Evolutionary conservation across 2,329 filamentous ascomycete genomes (phyloP), one percentile per base, ranked within the genome.

Genomic region (Ceratocystis eucalypticola): DNA sequence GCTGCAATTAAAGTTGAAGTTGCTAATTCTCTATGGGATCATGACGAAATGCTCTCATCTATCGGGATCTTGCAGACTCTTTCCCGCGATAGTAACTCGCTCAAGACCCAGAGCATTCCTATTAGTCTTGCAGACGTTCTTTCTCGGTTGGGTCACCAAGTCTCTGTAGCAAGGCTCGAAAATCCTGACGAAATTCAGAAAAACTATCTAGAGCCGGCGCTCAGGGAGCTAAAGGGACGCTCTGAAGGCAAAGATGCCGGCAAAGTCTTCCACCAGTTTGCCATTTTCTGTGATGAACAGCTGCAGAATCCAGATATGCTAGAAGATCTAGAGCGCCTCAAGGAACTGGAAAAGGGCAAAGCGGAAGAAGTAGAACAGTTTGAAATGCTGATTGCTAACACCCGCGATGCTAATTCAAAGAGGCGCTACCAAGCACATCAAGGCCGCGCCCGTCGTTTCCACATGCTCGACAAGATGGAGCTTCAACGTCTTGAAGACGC

Each of bases 201-300:
- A 70, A 85, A 88, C 45, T 97, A 96, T 71, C 81, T 99, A 0
- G 83, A 88, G 65, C 89, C 90, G 25, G 92, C 94, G 0, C 85
- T 97, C 33, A 86, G 86, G 70, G 89, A 95, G 72, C 79, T 99
- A 6, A 88, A 84, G 71, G 86, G 85, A 1, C 82, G 83, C 59
- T 81, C 77, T 4, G 81, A 85, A 65, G 88, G 88, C 1, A 80
- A 82, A 57, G 89, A 93, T 68, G 89, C 92, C 1, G 91, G 92
- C 0, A 83, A 90, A 70, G 94, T 97, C 0, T 96, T 91, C 72
- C 91, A 96, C 73, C 90, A 96, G 71, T 97, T 97, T 74, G 94
- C 95, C 30, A 83, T 86, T 64, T 99, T 99, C 74, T 99, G 95
- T 72, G 93, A 99, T 73, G 86, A 91, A 72, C 94, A 99, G 74